phyloP scores from a whole-genome alignment of 345 rosid species.

The Arabidopsis arenosa region DNA sequence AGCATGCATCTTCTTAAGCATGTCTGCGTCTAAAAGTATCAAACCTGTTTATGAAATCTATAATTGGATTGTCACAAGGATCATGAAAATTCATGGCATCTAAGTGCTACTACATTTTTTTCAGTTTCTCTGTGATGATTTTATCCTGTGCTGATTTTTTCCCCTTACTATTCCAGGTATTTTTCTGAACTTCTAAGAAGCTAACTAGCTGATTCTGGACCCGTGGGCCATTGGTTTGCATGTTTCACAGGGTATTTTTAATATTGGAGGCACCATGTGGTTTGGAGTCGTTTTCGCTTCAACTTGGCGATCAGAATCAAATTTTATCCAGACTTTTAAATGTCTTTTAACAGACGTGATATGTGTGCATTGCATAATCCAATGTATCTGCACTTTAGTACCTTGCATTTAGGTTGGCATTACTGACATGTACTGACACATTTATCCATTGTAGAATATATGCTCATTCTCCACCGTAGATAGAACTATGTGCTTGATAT shows the following conservation, averaged over 20 bases:
- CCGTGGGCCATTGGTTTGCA: conserved; percentile 92
- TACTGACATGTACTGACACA: neutral
- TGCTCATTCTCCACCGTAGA: conserved; percentile 10
- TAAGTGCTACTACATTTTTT: conserved; percentile 2
- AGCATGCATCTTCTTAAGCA: conserved; percentile 10
- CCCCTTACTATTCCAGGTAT: conserved; percentile 93
- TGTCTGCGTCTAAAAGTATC: neutral
- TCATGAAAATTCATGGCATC: neutral
- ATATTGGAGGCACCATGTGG: conserved; percentile 53
- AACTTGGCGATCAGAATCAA: conserved; percentile 42
- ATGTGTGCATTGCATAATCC: conserved; percentile 23
- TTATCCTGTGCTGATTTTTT: conserved; percentile 55
- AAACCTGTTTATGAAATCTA: neutral
- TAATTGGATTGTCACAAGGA: neutral
- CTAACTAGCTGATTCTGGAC: conserved; percentile 89
- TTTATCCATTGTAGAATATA: neutral
- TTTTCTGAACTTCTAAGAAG: conserved; percentile 97
- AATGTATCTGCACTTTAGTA: neutral
- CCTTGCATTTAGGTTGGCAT: conserved; percentile 30
- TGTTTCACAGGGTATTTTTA: conserved; percentile 81
- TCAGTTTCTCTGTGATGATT: conserved; percentile 13
- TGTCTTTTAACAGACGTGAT: neutral
- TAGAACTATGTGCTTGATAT: neutral
- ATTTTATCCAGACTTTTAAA: conserved; percentile 16
- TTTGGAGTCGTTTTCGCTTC: conserved; percentile 45